Evolutionary conservation across 805 yeast genomes (phyloP), one percentile per base, ranked within the genome.

Genomic region (Yamadazyma laniorum): DNA sequence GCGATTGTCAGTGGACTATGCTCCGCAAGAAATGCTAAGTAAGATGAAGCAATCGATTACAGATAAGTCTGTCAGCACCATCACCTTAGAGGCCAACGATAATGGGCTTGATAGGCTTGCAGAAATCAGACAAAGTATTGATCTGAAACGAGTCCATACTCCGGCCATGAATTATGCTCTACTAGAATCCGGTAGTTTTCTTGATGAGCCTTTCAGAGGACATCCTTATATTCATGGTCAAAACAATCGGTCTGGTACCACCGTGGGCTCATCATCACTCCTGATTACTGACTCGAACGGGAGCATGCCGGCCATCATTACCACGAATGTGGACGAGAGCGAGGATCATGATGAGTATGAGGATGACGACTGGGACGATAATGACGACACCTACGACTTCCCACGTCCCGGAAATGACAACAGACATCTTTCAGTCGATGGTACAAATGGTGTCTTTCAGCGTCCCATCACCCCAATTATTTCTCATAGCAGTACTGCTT

Each of bases 51-150:
- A 50, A 12, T 55, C 61, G 6, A 58, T 60, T 8, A 57, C 52
- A 1, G 50, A 53, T 3, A 56, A 50, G 30, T 29, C 50, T 2
- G n/a, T 19, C 5, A 34, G 27, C 64, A 5, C 55, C 52, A 17
- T 61, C 55, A 22, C 63, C 61, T 16, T 12, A 4, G 34, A 29
- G 11, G 22, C 28, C 13, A 5, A 12, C 13, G 26, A 28, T 11
- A 34, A 22, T 9, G 4, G 23, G 5, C 39, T 22, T 6, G 70
- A 50, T 60, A 18, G 56, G 53, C 13, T 16, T 5, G 35, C 28
- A 12, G 67, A 59, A 30, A 52, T 67, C 29, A 51, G 72, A 37
- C 63, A 62, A 19, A 56, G 65, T 32, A 57, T 68, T 25, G 70
- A 67, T 31, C 58, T 48, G 58, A 59, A 62, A 34, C 45, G 65